Percentiles rank a stretch among this genome's conserved stretches.
Conservation (phyloP, 495 filamentous ascomycete genomes). For the Corynascus novoguineensis region DNA sequence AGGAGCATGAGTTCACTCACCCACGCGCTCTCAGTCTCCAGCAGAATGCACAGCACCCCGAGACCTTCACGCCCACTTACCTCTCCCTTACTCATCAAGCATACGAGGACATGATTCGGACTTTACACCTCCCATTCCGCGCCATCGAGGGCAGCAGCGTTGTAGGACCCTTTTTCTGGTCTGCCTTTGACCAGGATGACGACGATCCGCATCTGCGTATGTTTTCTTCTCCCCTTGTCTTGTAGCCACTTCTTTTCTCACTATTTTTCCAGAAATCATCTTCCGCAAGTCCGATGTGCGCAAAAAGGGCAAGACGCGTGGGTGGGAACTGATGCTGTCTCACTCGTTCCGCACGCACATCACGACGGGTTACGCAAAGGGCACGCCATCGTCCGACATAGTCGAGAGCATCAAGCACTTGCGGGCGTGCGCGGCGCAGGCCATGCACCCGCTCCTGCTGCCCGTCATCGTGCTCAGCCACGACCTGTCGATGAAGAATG, state of each 20-base stretch:
- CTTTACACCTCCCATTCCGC: constrained; percentile 44
- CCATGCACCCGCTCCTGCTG: constrained; percentile 49
- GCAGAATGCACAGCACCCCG: constrained; percentile 42
- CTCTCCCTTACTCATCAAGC: constrained; percentile 37
- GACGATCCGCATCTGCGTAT: constrained; percentile 48
- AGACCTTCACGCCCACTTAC: constrained; percentile 47
- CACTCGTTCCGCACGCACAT: constrained; percentile 46
- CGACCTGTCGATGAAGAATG: constrained; percentile 43
- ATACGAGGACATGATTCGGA: constrained; percentile 42
- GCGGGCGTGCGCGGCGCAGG: constrained; percentile 37
- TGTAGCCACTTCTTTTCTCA: neutral
- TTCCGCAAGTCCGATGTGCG: constrained; percentile 53
- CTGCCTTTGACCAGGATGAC: constrained; percentile 47
- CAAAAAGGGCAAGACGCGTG: constrained; percentile 52
- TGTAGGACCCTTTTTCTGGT: constrained; percentile 55
- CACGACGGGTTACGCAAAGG: constrained; percentile 51
- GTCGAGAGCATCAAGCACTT: constrained; percentile 41
- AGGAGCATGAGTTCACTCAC: neutral
- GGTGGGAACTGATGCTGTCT: constrained; percentile 55
- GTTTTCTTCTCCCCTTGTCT: neutral
- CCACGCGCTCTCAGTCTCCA: constrained; percentile 39
- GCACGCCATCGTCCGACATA: constrained; percentile 48
- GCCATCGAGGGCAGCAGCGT: constrained; percentile 47
- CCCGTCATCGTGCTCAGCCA: constrained; percentile 50
- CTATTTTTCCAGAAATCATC: constrained; percentile 41